These are phyloP conservation scores for Penicillium dipodomyicola DNA, from an alignment of 495 filamentous ascomycete species.

Conservation along the genomic window DNA sequence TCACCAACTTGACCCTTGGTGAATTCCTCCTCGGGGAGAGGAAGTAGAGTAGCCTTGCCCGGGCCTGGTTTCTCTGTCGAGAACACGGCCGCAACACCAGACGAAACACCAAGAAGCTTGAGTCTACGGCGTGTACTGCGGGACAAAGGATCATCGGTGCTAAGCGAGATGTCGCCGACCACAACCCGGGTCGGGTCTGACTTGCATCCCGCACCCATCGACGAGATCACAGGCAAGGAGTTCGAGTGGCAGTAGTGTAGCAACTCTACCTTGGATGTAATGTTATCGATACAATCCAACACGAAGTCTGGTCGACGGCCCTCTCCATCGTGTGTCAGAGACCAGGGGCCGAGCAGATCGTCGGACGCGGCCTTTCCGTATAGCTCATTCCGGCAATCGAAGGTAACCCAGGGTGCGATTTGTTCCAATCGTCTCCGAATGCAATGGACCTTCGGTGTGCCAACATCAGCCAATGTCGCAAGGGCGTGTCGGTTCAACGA, in stretches of 20 bases:
- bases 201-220: conserved; percentile 98
- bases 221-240: conserved; percentile 76
- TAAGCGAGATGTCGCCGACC: conserved; percentile 87
- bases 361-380: conserved; percentile 67
- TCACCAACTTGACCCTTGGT: conserved; percentile 84
- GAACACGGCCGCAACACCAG: conserved; percentile 87
- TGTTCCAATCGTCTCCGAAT: conserved; percentile 74
- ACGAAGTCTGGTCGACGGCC: conserved; percentile 76
- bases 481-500: conserved; percentile 93
- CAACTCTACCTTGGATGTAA: conserved; percentile 90
- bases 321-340: conserved; percentile 44
- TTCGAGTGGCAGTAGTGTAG: conserved; percentile 82
- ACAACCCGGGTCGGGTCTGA: conserved; percentile 90
- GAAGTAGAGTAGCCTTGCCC: conserved; percentile 85
- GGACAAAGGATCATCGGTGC: conserved; percentile 86
- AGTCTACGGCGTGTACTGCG: conserved; percentile 76
- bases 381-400: conserved; percentile 83
- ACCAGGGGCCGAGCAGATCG: conserved; percentile 60
- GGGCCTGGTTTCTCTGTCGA: conserved; percentile 89
- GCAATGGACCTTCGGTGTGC: conserved; percentile 88
- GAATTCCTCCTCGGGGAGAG: conserved; percentile 85
- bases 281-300: conserved; percentile 97
- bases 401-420: conserved; percentile 85
- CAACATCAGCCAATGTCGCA: conserved; percentile 89
- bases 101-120: conserved; percentile 72